A percentile compares a stretch with the other conserved stretches of the same genome.
Evolutionary conservation across 2,329 filamentous ascomycete genomes (phyloP).

Genomic region (Meredithiella fracta): DNA sequence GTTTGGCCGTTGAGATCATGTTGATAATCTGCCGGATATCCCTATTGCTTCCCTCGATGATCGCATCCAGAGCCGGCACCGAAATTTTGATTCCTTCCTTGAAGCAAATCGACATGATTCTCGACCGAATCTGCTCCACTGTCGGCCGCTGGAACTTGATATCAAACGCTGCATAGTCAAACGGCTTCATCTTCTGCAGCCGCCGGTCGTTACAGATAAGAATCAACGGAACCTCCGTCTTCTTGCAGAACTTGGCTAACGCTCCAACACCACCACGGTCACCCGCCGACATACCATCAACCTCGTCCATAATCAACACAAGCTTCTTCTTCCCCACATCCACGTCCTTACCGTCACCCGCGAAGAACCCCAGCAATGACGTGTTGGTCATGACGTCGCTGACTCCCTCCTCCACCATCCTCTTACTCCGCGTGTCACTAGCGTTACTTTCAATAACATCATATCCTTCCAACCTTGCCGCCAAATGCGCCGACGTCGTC

Average conservation of each 20-base stretch:
- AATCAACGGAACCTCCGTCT: conserved; percentile 86
- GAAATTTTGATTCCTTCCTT: conserved; percentile 80
- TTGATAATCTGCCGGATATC: conserved; percentile 98
- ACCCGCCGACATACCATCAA: conserved; percentile 95
- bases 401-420: conserved; percentile 77
- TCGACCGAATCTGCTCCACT: conserved; percentile 74
- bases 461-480: conserved; percentile 82
- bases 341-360: conserved; percentile 64
- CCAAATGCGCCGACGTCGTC: conserved; percentile 87
- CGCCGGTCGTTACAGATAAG: conserved; percentile 93
- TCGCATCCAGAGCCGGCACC: conserved; percentile 65
- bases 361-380: conserved; percentile 80
- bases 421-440: conserved; percentile 90
- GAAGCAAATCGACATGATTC: conserved; percentile 89
- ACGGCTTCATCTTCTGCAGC: conserved; percentile 95
- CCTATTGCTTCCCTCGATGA: conserved; percentile 89
- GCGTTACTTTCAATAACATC: conserved; percentile 92
- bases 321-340: conserved; percentile 78
- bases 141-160: conserved; percentile 79
- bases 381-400: conserved; percentile 85
- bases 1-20: conserved; percentile 88
- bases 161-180: conserved; percentile 72
- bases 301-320: conserved; percentile 95
- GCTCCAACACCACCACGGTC: conserved; percentile 92
- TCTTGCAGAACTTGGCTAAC: conserved; percentile 84